These are phyloP conservation scores for Jamesozyma gamospora DNA, from an alignment of 805 yeast genomes.

Conservation along the genomic window DNA sequence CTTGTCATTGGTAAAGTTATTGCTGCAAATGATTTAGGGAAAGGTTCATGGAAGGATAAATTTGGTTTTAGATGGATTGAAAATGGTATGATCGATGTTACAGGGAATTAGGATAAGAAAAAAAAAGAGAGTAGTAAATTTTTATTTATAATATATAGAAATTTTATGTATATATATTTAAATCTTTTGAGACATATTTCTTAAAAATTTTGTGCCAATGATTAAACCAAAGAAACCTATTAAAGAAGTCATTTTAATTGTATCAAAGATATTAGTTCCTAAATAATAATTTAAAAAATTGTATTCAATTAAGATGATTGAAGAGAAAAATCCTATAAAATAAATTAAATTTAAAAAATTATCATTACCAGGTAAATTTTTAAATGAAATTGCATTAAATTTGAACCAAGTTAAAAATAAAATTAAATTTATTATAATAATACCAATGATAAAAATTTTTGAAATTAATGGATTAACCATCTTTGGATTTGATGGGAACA, in stretches of 20 bases:
- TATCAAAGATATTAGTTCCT: slow-evolving; percentile 26
- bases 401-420: slow-evolving; percentile 38
- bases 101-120: neutral
- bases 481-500: slow-evolving; percentile 44
- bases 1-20: slow-evolving; percentile 78
- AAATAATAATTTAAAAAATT: slow-evolving; percentile 23
- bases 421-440: slow-evolving; percentile 33
- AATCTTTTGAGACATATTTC: slow-evolving; percentile 22
- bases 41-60: slow-evolving; percentile 30
- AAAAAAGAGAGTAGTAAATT: too few species aligned
- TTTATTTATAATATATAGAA: too few species aligned
- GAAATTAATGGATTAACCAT: slow-evolving; percentile 47
- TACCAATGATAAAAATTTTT: slow-evolving; percentile 37
- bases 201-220: slow-evolving; percentile 58
- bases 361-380: slow-evolving; percentile 20
- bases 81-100: slow-evolving; percentile 36
- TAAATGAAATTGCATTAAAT: slow-evolving; percentile 20
- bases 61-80: slow-evolving; percentile 49
- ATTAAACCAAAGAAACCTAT: slow-evolving; percentile 46
- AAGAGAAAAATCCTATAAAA: slow-evolving; percentile 17
- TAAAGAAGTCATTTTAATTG: slow-evolving; percentile 23
- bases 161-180: neutral
- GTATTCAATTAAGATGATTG: slow-evolving; percentile 25
- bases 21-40: slow-evolving; percentile 52
- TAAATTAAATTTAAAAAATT: slow-evolving; percentile 8